Evolutionary conservation across 1,284 basidiomycete species (phyloP).

Genomic region (Ceratobasidium sp.): DNA sequence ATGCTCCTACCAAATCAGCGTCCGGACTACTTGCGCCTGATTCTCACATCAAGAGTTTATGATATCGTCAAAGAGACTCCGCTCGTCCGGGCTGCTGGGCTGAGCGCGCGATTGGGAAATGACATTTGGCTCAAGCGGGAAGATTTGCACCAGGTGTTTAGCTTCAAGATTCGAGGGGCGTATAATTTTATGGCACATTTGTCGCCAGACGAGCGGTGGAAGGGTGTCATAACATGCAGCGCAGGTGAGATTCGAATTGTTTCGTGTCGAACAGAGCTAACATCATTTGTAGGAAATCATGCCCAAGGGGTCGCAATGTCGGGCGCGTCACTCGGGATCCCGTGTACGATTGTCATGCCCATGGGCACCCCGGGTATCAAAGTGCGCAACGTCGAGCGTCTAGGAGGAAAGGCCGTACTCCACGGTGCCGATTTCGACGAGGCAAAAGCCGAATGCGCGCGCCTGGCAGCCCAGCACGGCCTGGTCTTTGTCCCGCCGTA

Average conservation of each 20-base stretch:
- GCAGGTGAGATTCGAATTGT: conserved; percentile 71
- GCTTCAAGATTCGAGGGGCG: conserved; percentile 98
- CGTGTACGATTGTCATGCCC: conserved; percentile 99
- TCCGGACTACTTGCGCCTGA: conserved; percentile 94
- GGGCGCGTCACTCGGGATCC: conserved; percentile 84
- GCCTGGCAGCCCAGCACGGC: conserved; percentile 80
- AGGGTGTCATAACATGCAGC: conserved; percentile 97
- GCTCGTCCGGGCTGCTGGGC: conserved; percentile 84
- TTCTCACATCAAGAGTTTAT: conserved; percentile 94
- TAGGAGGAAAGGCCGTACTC: conserved; percentile 94
- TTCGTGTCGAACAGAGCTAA: not conserved
- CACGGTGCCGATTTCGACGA: conserved; percentile 96
- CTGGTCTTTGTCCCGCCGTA: conserved; percentile 96
- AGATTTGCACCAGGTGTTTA: conserved; percentile 97
- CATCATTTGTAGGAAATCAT: conserved; percentile 82
- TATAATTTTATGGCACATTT: conserved; percentile 99
- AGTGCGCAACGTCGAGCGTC: conserved; percentile 89
- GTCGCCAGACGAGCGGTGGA: conserved; percentile 90
- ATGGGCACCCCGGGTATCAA: conserved; percentile 96
- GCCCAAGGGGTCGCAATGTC: conserved; percentile 98
- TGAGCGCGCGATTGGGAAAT: conserved; percentile 89
- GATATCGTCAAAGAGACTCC: conserved; percentile 94
- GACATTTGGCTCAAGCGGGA: conserved; percentile 96
- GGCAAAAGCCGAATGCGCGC: conserved; percentile 93
- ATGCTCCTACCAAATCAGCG: conserved; percentile 70